Base-by-base conservation (phyloP, 1,139 yeast genomes). In the Magnusiomyces paraingens region DNA sequence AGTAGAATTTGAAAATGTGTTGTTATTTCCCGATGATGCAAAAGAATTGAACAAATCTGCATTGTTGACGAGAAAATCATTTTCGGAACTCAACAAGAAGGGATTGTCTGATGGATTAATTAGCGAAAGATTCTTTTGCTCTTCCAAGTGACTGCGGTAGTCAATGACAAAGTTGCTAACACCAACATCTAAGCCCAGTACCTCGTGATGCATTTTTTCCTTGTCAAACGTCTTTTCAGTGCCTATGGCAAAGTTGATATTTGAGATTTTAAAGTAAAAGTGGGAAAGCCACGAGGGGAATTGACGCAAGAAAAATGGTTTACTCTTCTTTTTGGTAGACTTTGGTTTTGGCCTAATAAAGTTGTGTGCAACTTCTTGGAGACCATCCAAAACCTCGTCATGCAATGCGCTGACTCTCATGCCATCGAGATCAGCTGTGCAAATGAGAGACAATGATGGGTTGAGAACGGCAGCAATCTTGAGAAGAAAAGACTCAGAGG, bases 271-370 rank as follows among this genome's bases (percentile, higher is more conserved):
- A 42, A 70, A 54, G 40, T 61, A 59, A 39, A 67, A 51, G 10
- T 59, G 57, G 2, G 63, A 51, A 15, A 71, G 61, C 71, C 73
- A 70, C 0, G 61, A 52, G 0, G 74, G 74, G 2, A 70, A 42
- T 35, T 60, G 58, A 14, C 70, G 60, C 35, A 70, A 46, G 3
- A 58, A 52, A 11, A 58, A 51, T 12, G 49, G 47, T 29, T 55
- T 48, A 47, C 49, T n/a, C 43, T 49, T 29, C 39, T 38, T 32
- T 14, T 10, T 18, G 14, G 41, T 1, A 21, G 47, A 17, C 35
- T 29, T 22, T 21, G 47, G 41, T 11, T 18, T 40, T 15, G 46
- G 41, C 2, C 43, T 11, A 4, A 35, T 11, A 22, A 40, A 3
- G 48, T n/a, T 26, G 43, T 58, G 53, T 18, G 61, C 56, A 20